phyloP scores from a whole-genome alignment of 768 basidiomycete species.

The Suillus subalutaceus region DNA sequence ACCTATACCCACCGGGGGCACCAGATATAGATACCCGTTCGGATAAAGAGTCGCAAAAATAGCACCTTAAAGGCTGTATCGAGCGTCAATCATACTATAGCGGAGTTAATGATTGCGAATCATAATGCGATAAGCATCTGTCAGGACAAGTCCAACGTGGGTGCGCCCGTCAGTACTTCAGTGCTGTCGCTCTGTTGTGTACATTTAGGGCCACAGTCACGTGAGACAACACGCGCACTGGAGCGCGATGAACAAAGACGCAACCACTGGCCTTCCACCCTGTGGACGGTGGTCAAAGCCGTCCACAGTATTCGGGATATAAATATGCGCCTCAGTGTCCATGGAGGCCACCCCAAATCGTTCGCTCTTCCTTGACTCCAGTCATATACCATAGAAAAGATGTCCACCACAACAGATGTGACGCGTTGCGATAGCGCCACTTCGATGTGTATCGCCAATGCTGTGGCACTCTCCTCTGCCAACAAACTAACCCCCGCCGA shows the following conservation, averaged over 20 bases:
- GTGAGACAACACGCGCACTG: no score
- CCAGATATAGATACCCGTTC: no score
- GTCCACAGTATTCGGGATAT: not conserved
- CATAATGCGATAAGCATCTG: no score
- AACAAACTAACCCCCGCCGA: conserved; percentile 12
- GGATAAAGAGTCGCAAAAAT: no score
- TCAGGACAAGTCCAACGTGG: no score
- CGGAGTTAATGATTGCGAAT: no score
- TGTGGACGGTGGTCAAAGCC: not conserved
- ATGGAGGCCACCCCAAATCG: not conserved
- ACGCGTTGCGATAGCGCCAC: not conserved
- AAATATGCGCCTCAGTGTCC: not conserved
- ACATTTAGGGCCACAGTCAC: no score
- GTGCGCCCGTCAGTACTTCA: no score
- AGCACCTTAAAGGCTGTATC: no score
- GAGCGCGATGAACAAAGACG: not conserved
- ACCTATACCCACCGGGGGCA: no score
- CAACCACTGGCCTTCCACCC: not conserved
- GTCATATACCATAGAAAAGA: not conserved
- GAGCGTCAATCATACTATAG: no score
- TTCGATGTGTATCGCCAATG: conserved; percentile 1
- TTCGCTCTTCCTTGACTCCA: not conserved
- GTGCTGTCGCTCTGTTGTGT: no score
- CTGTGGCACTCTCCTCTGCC: conserved; percentile 7
- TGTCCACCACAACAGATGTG: not conserved